Evolutionary conservation across 768 basidiomycete species (phyloP).

Genomic region (Floccularia luteovirens): DNA sequence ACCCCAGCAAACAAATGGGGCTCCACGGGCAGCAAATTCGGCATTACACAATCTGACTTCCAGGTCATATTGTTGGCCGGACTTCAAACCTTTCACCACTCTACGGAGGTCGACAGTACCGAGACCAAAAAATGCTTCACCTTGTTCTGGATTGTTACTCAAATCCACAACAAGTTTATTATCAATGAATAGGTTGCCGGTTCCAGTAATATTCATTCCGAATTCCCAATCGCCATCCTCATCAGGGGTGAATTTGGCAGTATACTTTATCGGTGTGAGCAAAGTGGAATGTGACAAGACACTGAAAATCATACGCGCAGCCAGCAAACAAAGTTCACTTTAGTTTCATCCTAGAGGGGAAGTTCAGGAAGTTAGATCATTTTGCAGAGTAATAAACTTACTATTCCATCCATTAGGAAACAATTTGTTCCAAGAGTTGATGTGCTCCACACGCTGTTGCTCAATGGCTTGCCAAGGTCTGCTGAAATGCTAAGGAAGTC

Average conservation of each 20-base stretch:
- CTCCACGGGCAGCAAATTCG: constrained; percentile 23
- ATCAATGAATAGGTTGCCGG: constrained; percentile 45
- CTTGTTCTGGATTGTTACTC: constrained; percentile 26
- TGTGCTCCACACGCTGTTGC: constrained; percentile 26
- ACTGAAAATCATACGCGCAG: constrained; percentile 36
- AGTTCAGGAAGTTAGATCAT: background rate
- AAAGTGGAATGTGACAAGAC: constrained; percentile 1
- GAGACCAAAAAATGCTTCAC: constrained; percentile 33
- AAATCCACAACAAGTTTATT: constrained; percentile 37
- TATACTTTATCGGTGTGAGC: constrained; percentile 19
- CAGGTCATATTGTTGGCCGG: constrained; percentile 31
- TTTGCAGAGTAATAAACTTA: constrained; percentile 11
- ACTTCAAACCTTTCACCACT: constrained; percentile 28
- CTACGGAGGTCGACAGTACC: constrained; percentile 31
- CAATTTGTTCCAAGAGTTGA: constrained; percentile 24
- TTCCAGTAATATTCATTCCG: constrained; percentile 33
- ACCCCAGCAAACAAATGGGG: constrained; percentile 30
- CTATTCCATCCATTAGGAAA: constrained; percentile 34
- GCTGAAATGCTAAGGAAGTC: constrained; percentile 22
- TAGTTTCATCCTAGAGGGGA: constrained; percentile 21
- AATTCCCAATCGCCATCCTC: constrained; percentile 46
- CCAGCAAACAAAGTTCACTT: constrained; percentile 33
- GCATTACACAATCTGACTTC: constrained; percentile 27
- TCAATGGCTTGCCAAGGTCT: constrained; percentile 15
- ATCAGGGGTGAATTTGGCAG: constrained; percentile 39